Evolutionary conservation across 2,329 filamentous ascomycete species (phyloP).

Genomic region (Arthrobotrys musiformis): DNA sequence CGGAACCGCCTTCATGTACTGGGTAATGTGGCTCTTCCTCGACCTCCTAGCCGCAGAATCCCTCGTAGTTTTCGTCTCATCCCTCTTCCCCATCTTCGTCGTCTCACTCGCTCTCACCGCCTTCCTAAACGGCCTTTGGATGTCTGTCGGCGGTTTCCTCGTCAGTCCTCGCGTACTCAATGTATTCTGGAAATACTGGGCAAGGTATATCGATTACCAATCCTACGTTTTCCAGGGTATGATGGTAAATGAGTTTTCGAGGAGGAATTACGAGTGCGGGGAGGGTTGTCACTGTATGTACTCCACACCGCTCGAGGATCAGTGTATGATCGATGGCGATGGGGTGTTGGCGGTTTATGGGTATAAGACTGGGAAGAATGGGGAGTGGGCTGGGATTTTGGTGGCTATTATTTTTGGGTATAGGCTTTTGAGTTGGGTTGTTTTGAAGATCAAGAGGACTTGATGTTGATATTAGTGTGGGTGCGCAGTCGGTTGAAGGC

Average conservation of each 20-base stretch:
- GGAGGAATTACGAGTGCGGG: conserved; percentile 72
- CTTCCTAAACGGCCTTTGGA: conserved; percentile 90
- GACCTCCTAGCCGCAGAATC: conserved; percentile 84
- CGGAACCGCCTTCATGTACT: conserved; percentile 76
- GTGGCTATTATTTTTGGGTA: conserved; percentile 80
- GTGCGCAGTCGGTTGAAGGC: not conserved
- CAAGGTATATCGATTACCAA: conserved; percentile 90
- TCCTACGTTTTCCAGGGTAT: conserved; percentile 87
- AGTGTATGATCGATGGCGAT: conserved; percentile 77
- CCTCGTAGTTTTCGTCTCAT: conserved; percentile 79
- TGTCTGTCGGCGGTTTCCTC: conserved; percentile 85
- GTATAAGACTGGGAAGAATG: conserved; percentile 72
- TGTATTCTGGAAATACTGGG: conserved; percentile 85
- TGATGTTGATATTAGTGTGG: conserved; percentile 30
- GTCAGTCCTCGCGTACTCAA: conserved; percentile 78
- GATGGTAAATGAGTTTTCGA: conserved; percentile 88
- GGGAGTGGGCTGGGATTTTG: conserved; percentile 80
- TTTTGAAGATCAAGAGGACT: conserved; percentile 64
- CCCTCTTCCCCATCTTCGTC: conserved; percentile 81
- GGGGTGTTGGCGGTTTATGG: conserved; percentile 77
- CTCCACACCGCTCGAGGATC: conserved; percentile 69
- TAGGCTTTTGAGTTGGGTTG: conserved; percentile 74
- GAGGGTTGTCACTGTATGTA: conserved; percentile 77
- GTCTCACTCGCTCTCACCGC: conserved; percentile 81
- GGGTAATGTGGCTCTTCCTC: conserved; percentile 85